A percentile compares a stretch with the other conserved stretches of the same genome.
These are phyloP conservation scores for Trichosanthes truncata DNA, from an alignment of 306 rosid species.

Conservation along the genomic window DNA sequence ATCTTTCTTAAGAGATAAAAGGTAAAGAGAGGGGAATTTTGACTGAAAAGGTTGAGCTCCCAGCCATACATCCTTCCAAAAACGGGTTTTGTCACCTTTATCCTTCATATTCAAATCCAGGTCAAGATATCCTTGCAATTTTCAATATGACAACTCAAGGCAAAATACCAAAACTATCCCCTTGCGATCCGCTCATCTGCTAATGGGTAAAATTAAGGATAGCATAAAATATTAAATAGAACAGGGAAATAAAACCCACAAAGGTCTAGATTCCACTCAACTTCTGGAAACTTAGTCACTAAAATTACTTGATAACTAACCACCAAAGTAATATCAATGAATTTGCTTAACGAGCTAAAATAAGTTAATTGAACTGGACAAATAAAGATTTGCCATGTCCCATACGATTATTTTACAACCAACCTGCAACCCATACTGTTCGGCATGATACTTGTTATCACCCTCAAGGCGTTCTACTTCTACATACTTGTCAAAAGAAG, in stretches of 20 bases:
- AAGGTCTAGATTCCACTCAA: neutral
- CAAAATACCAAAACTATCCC: neutral
- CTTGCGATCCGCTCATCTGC: neutral
- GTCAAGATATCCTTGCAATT: neutral
- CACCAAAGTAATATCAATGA: neutral
- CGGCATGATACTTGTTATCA: constrained; percentile 94
- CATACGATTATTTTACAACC: neutral
- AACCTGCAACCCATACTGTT: constrained; percentile 95
- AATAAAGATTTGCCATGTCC: neutral
- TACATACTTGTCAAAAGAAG: constrained; percentile 96
- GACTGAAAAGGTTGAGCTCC: too few species aligned
- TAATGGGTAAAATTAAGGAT: neutral
- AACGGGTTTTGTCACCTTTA: too few species aligned
- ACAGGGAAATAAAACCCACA: neutral
- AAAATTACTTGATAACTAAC: neutral
- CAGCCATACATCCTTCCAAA: too few species aligned
- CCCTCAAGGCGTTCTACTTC: constrained; percentile 99
- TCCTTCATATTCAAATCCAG: neutral
- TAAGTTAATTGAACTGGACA: neutral
- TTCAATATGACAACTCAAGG: neutral
- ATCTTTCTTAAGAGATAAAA: too few species aligned
- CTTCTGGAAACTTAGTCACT: neutral
- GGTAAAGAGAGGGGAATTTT: too few species aligned
- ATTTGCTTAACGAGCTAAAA: neutral
- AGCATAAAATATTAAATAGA: neutral